Evolutionary conservation across 106 monocot genomes (phyloP).

Genomic region (Cymbidium sinense): DNA sequence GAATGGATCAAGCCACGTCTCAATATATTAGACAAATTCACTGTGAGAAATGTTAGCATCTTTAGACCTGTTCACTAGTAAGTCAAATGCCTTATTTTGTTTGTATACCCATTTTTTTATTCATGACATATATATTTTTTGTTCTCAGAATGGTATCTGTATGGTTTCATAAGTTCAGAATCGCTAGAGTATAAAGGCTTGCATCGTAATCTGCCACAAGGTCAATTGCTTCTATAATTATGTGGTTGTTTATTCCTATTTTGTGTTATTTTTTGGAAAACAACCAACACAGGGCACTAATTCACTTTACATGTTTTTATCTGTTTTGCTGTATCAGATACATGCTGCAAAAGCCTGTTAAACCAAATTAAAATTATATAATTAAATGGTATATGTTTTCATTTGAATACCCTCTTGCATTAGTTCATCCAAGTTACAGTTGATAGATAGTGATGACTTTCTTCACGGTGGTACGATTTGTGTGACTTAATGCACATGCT

Average conservation of each 20-base stretch:
- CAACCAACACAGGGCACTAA: too few species aligned
- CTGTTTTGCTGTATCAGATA: too few species aligned
- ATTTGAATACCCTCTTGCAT: too few species aligned
- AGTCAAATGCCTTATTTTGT: neutral
- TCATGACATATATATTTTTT: neutral
- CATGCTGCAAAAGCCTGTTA: too few species aligned
- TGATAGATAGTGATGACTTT: too few species aligned
- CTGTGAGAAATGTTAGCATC: constrained; percentile 51
- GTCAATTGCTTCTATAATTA: neutral
- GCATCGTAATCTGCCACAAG: neutral
- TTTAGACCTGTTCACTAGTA: neutral
- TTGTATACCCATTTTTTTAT: neutral
- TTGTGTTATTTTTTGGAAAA: too few species aligned
- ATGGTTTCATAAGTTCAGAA: constrained; percentile 8
- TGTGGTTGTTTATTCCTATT: neutral
- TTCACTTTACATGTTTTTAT: too few species aligned
- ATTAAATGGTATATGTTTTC: too few species aligned
- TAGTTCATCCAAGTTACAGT: too few species aligned
- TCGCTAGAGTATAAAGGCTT: neutral
- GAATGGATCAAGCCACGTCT: constrained; percentile 65
- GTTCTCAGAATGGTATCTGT: constrained; percentile 20
- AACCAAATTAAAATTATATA: too few species aligned
- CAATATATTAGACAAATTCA: constrained; percentile 48
- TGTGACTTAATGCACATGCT: too few species aligned
- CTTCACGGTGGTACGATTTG: too few species aligned